Base-by-base conservation (phyloP, 2,329 filamentous ascomycete species). In the Colletotrichum musicola region DNA sequence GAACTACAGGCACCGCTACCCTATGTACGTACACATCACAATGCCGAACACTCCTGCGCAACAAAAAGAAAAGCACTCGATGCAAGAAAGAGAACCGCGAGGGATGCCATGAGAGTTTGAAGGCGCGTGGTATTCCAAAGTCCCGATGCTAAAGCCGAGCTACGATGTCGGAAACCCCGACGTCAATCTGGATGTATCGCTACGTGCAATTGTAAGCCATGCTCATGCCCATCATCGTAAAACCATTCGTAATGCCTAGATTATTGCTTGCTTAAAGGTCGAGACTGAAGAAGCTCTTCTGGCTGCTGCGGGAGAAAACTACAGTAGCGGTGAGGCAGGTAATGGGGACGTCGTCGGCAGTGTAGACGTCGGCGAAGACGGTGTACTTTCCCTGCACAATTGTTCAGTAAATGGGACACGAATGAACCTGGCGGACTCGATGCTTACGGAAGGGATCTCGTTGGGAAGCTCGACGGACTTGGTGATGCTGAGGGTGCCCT, bases 381-480 rank as follows among this genome's bases (percentile, higher is more conserved):
- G 88, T 92, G 86, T 98, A 99, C 77, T 90, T 95, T 78, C 95
- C 96, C 94, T 96, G 72, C 49, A 54, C 46, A 58, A 3, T 47
- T 20, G 9, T 64, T 78, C 61, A 79, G 74, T 27, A 53, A 56
- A 54, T 53, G 42, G 53, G n/a, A 18, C 18, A 30, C 18, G 22
- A 0, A 7, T 3, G 42, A 16, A n/a, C 4, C 6, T 13, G n/a
- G 12, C 3, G 49, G 22, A 16, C 14, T 10, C 18, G 27, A 20
- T 44, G 87, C 93, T 75, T 88, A 97, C 95, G 68, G 93, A 92
- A 78, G 95, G 95, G 73, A 98, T 96, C 81, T 97, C 88, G 73
- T 85, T 88, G 61, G 96, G 96, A 70, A 99, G 85, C 44, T 95
- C 89, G 63, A 98, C 93, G 20, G 90, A 85, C 86, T 98, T 98